Base-by-base conservation (phyloP, 495 filamentous ascomycete genomes). In the Symbiotaphrina buchneri region DNA sequence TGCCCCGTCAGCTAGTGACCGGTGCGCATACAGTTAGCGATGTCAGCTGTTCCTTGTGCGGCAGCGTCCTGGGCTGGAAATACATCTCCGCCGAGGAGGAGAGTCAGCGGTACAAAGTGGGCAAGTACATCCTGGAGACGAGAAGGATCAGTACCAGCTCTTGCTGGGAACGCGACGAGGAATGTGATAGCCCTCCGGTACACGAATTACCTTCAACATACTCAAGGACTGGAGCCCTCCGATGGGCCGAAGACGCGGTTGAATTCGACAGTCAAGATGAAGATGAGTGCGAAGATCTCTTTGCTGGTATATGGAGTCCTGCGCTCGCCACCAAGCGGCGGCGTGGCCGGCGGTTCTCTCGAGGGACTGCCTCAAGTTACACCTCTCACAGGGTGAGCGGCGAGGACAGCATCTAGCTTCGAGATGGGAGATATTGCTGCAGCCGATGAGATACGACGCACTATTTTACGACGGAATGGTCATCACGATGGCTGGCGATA, bases 51-150 rank as follows among this genome's bases (percentile, higher is more conserved):
- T 44, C 61, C 19, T 51, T 72, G 32, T 76, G 85, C 45, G 61
- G 59, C 3, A 65, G 49, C 26, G 65, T 76, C 25, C 46, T 95
- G 11, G 85, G 85, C 6, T 95, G 85, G 85, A 93, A 93, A 49
- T 95, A 95, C 46, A 62, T 93, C 31, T 68, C 68, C 26, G 85
- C 85, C 0, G 71, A 74, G 32, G 77, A 93, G 42, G 59, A 71
- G 38, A 59, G 57, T 23, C 85, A 95, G 48, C 61, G 64, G 32
- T 95, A 95, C 53, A 95, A 95, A 48, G 71, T 94, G 18, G 85
- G 85, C 18, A 93, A 91, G 48, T 93, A 84, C 42, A 93, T 95
- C n/a, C 48, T 95, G 21, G 85, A 95, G 55, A 82, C 74, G 20
- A 71, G 71, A 46, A 59, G 74, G 37, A 72, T 82, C 16, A 67